These are phyloP conservation scores for Tephrocybe rancida DNA, from an alignment of 768 basidiomycete genomes.

Conservation along the genomic window DNA sequence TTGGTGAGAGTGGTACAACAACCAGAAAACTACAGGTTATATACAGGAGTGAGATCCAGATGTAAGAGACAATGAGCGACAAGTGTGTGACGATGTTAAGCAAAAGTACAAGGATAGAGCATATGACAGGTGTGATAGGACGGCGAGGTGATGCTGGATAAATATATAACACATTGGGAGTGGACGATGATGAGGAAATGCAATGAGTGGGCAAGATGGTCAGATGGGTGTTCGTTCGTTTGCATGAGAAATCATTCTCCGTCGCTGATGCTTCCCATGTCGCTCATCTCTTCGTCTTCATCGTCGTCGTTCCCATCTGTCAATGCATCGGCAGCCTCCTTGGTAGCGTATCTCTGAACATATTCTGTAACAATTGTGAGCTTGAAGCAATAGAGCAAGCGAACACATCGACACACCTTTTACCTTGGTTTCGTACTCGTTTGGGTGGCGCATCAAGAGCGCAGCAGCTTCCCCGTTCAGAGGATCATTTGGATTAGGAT, in stretches of 20 bases:
- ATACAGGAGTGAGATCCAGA: conserved; percentile 14
- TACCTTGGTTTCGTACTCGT: conserved; percentile 93
- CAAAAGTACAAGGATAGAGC: conserved; percentile 13
- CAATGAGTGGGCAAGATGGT: conserved; percentile 8
- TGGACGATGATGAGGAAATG: conserved; percentile 13
- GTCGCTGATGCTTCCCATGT: conserved; percentile 81
- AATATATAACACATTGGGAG: conserved; percentile 19
- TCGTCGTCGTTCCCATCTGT: conserved; percentile 63
- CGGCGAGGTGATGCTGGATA: conserved; percentile 14
- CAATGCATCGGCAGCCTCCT: conserved; percentile 83
- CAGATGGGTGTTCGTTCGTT: background rate
- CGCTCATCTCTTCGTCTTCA: conserved; percentile 87
- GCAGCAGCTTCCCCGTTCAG: conserved; percentile 98
- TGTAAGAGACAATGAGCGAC: conserved; percentile 10
- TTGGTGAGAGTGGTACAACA: conserved; percentile 17
- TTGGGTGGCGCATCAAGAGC: conserved; percentile 95
- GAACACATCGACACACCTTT: conserved; percentile 58
- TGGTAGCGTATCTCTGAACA: conserved; percentile 92
- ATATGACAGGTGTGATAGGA: conserved; percentile 5
- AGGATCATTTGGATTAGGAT: conserved; percentile 98
- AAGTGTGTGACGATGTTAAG: conserved; percentile 7
- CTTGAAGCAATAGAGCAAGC: background rate
- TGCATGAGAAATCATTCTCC: conserved; percentile 43
- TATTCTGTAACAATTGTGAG: conserved; percentile 65
- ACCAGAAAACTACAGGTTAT: conserved; percentile 21